Conservation (phyloP, 441 rosid species). For the Jatropha multifida region DNA sequence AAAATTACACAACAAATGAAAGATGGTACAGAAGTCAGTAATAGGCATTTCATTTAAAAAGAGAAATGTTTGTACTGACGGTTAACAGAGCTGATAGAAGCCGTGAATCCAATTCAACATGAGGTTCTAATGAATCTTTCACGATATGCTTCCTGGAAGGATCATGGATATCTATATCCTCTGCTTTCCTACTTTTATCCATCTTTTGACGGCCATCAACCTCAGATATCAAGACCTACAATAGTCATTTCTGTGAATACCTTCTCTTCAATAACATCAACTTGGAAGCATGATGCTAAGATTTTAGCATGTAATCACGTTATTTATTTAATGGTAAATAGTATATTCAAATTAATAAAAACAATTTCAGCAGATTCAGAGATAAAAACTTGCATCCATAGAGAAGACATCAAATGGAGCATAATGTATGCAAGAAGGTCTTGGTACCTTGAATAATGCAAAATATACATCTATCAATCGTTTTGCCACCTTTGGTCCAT, state of each 20-base stretch:
- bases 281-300: neutral
- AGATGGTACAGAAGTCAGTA: neutral
- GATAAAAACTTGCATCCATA: neutral
- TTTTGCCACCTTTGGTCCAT: slow-evolving; percentile 89
- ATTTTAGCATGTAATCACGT: neutral
- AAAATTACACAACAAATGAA: slow-evolving; percentile 9
- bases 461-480: slow-evolving; percentile 90
- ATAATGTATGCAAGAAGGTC: slow-evolving; percentile 5
- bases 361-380: neutral
- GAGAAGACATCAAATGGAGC: neutral
- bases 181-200: slow-evolving; percentile 33
- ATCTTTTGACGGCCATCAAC: slow-evolving; percentile 41
- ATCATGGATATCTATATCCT: slow-evolving; percentile 28
- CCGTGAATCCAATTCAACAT: slow-evolving; percentile 90
- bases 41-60: neutral
- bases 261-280: slow-evolving; percentile 4
- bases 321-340: neutral
- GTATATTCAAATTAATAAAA: neutral
- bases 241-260: slow-evolving; percentile 20
- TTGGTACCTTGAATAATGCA: slow-evolving; percentile 84
- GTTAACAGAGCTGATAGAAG: slow-evolving; percentile 85
- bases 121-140: slow-evolving; percentile 51
- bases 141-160: slow-evolving; percentile 38
- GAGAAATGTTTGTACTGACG: slow-evolving; percentile 40
- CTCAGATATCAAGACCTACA: slow-evolving; percentile 73